Evolutionary conservation across 2,329 filamentous ascomycete species (phyloP).

Genomic region (Penicillium aurantiogriseum): DNA sequence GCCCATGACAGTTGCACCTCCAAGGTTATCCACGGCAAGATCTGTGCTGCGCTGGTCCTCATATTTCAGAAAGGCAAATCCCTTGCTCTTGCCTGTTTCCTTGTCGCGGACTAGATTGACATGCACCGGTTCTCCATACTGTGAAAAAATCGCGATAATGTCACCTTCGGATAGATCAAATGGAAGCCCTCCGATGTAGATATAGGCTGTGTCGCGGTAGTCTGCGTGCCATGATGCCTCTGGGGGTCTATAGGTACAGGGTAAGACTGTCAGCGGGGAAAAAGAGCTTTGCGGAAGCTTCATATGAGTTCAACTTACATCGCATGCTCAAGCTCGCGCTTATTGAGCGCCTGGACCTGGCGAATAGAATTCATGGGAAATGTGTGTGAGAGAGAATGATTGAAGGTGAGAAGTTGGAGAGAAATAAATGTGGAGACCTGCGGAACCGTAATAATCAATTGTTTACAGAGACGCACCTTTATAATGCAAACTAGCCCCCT

Average conservation of each 20-base stretch:
- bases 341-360: conserved; percentile 88
- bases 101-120: conserved; percentile 91
- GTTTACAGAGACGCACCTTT: conserved; percentile 21
- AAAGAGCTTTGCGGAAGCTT: neutral
- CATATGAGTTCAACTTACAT: conserved; percentile 55
- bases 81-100: conserved; percentile 90
- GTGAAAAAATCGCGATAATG: conserved; percentile 92
- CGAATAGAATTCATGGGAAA: conserved; percentile 84
- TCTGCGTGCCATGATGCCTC: conserved; percentile 95
- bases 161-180: conserved; percentile 95
- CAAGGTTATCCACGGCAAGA: conserved; percentile 91
- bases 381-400: conserved; percentile 7
- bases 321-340: conserved; percentile 87
- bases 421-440: conserved; percentile 22
- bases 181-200: conserved; percentile 92
- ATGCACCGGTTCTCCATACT: conserved; percentile 92
- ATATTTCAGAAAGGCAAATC: conserved; percentile 96
- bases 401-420: conserved; percentile 11
- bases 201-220: conserved; percentile 93
- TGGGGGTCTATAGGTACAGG: conserved; percentile 57
- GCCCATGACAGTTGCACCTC: conserved; percentile 79
- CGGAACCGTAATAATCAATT: conserved; percentile 29
- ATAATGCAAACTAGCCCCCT: conserved; percentile 13
- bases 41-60: conserved; percentile 97
- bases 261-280: conserved; percentile 11